Evolutionary conservation across 495 filamentous ascomycete genomes (phyloP).

Genomic region (Hypoxylon rickii): DNA sequence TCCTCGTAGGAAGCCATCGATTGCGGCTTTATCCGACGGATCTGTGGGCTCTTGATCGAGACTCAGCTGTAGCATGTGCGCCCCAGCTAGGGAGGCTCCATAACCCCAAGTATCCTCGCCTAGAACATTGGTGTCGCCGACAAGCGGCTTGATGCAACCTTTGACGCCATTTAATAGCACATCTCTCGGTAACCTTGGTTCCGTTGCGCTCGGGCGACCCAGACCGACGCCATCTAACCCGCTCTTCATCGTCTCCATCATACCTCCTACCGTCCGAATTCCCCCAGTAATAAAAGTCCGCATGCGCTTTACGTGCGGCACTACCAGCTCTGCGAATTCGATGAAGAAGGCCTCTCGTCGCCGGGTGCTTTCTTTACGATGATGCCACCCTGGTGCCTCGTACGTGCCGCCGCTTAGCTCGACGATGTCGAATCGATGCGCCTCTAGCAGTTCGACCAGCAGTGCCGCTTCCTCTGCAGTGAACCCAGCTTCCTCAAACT

Average conservation of each 20-base stretch:
- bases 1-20: slow-evolving; percentile 19
- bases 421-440: slow-evolving; percentile 63
- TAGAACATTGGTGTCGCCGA: slow-evolving; percentile 21
- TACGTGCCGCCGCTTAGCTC: slow-evolving; percentile 69
- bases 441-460: slow-evolving; percentile 61
- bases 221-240: slow-evolving; percentile 61
- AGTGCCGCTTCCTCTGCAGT: slow-evolving; percentile 56
- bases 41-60: slow-evolving; percentile 59
- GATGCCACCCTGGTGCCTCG: slow-evolving; percentile 57
- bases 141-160: slow-evolving; percentile 47
- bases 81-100: slow-evolving; percentile 25
- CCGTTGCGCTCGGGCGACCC: slow-evolving; percentile 57
- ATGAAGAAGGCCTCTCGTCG: slow-evolving; percentile 69
- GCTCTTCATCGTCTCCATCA: slow-evolving; percentile 62
- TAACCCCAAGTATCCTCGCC: slow-evolving; percentile 17
- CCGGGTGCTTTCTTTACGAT: slow-evolving; percentile 58
- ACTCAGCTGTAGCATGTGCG: slow-evolving; percentile 53
- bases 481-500: slow-evolving; percentile 66
- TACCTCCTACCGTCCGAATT: slow-evolving; percentile 61
- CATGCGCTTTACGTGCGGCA: slow-evolving; percentile 57
- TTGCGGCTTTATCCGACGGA: slow-evolving; percentile 12
- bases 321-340: slow-evolving; percentile 65
- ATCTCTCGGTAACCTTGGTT: slow-evolving; percentile 53
- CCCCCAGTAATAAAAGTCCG: slow-evolving; percentile 67
- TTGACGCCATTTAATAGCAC: slow-evolving; percentile 53